Base-by-base conservation (phyloP, 2,329 filamentous ascomycete genomes). In the Penicillium sp. region DNA sequence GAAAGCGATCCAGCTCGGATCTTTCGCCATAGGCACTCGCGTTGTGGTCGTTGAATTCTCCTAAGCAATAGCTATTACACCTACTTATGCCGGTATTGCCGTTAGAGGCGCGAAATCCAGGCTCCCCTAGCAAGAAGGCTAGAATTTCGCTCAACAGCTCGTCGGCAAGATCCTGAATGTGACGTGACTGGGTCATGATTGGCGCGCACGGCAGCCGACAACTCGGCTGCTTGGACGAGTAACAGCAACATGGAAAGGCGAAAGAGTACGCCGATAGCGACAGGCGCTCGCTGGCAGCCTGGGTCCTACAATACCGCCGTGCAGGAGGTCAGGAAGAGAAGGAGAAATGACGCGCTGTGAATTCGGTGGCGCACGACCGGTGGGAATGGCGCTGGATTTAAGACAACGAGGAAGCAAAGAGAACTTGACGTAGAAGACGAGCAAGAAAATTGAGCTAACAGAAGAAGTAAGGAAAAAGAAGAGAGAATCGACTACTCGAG, bases 1-100 rank as follows among this genome's bases (percentile, higher is more conserved):
- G 69, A 65, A 78, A 79, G 25, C 72, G 71, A 62, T 77, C 76
- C 52, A 79, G 64, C 56, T 79, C 76, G 19, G 73, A 71, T 22
- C 57, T 56, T 60, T 77, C 75, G 16, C 73, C 74, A 54, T 30
- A 30, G 26, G 13, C 38, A 16, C 37, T 54, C 13, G 22, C 22
- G 10, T n/a, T 33, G n/a, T 30, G 37, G 25, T 42, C 37, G 6
- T 45, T 8, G 40, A 33, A 42, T 42, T 43, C 38, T 16, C 22
- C 52, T 28, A 42, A 52, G 25, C 52, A 59, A 53, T 51, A 49
- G 60, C 60, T 33, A 53, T 63, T 38, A 37, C 46, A 52, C 22
- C 55, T 54, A 28, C 62, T 62, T 26, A 40, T 19, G 52, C 49
- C 40, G 26, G 26, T 40, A n/a, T 48, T 55, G 14, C 52, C 43